Conservation (phyloP, 768 basidiomycete genomes). For the Tulasnella sp. region DNA sequence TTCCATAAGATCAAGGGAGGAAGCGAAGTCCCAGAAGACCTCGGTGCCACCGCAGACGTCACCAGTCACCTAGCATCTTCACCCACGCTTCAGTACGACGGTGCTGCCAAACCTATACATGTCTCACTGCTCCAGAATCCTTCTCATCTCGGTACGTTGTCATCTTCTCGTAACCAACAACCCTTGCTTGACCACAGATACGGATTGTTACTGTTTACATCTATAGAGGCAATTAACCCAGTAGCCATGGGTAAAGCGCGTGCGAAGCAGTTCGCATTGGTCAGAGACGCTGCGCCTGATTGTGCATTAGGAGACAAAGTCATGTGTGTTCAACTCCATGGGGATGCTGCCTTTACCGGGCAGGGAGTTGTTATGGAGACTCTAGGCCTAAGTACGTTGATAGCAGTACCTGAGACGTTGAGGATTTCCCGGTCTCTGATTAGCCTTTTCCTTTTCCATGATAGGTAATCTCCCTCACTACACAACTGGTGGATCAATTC, state of each 20-base stretch:
- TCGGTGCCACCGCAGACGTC: conserved; percentile 71
- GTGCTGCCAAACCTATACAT: conserved; percentile 42
- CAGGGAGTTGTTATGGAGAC: conserved; percentile 87
- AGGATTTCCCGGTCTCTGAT: not conserved
- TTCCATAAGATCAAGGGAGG: conserved; percentile 86
- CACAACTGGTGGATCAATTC: conserved; percentile 81
- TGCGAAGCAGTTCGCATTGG: conserved; percentile 76
- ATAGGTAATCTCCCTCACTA: conserved; percentile 81
- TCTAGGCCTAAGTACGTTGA: conserved; percentile 60
- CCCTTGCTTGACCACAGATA: not conserved
- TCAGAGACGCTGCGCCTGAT: conserved; percentile 47
- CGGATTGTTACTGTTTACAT: not conserved
- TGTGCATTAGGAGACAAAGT: conserved; percentile 52
- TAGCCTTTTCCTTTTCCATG: not conserved
- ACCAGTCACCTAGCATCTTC: conserved; percentile 76
- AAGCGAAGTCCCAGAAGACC: conserved; percentile 53
- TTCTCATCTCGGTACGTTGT: conserved; percentile 51
- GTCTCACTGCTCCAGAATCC: conserved; percentile 74
- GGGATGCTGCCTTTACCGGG: conserved; percentile 84
- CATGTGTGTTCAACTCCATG: conserved; percentile 84
- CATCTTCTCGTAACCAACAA: not conserved
- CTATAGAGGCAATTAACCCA: conserved; percentile 72
- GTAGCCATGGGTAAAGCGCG: conserved; percentile 84
- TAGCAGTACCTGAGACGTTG: not conserved
- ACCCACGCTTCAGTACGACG: conserved; percentile 48